These are phyloP conservation scores for Euptelea pleiosperma DNA, from an alignment of 164 flowering plant genomes.

Conservation along the genomic window DNA sequence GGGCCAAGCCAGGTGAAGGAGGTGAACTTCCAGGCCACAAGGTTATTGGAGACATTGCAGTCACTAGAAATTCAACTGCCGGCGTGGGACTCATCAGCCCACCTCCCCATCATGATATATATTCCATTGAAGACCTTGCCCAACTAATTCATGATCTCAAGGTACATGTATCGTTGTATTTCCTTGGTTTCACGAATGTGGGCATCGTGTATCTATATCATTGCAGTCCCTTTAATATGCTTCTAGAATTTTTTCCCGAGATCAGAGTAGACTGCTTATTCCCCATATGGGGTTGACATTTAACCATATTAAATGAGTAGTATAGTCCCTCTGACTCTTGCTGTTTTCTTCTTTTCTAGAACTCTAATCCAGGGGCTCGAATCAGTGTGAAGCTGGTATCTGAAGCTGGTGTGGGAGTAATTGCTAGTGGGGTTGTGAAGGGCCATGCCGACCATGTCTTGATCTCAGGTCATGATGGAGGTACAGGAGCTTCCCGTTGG, in stretches of 20 bases:
- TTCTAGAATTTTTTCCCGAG: too few relatives aligned
- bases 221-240: too few relatives aligned
- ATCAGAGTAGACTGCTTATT: too few relatives aligned
- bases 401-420: constrained; percentile 99
- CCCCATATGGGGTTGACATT: too few relatives aligned
- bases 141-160: constrained; percentile 95
- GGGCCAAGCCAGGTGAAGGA: constrained; percentile 99
- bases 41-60: constrained; percentile 96
- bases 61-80: constrained; percentile 94
- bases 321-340: constrained; percentile 2
- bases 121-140: constrained; percentile 98
- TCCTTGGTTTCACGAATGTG: too few relatives aligned
- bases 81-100: constrained; percentile 99
- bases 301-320: too few relatives aligned
- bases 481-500: constrained; percentile 99
- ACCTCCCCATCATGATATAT: constrained; percentile 99
- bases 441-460: constrained; percentile 99
- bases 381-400: constrained; percentile 96
- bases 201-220: too few relatives aligned
- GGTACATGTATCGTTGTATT: constrained; percentile 48
- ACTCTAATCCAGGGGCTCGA: constrained; percentile 87
- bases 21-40: constrained; percentile 99
- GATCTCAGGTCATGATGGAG: constrained; percentile 99
- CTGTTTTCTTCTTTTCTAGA: constrained; percentile 37
- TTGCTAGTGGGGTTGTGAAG: constrained; percentile 98